These are phyloP conservation scores for Tephrocybe sp. DNA, from an alignment of 768 basidiomycete genomes.

Conservation along the genomic window DNA sequence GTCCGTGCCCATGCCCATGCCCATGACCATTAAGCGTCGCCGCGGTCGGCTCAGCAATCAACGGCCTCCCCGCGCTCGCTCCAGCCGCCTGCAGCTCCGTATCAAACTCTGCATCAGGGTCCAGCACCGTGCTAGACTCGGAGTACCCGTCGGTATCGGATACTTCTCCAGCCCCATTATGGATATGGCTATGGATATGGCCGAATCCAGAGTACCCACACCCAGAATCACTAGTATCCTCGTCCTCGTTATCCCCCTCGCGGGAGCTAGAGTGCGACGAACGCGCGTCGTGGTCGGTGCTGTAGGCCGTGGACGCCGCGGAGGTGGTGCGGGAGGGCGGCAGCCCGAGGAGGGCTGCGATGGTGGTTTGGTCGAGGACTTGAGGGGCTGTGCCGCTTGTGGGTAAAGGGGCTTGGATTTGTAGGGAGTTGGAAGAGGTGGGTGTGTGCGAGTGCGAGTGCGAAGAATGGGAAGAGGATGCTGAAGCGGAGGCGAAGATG, in stretches of 20 bases:
- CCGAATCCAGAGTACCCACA: too few species aligned
- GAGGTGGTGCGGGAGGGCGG: slow-evolving; percentile 40
- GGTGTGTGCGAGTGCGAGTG: slow-evolving; percentile 17
- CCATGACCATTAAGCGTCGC: slow-evolving; percentile 1
- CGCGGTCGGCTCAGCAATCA: slow-evolving; percentile 22
- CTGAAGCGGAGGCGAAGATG: slow-evolving; percentile 71
- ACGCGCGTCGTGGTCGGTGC: slow-evolving; percentile 23
- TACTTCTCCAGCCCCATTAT: slow-evolving; percentile 17
- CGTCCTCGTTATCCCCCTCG: slow-evolving; percentile 60
- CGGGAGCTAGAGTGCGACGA: slow-evolving; percentile 41
- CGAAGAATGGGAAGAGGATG: slow-evolving; percentile 8
- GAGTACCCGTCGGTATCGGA: slow-evolving; percentile 37
- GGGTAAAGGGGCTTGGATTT: slow-evolving; percentile 55
- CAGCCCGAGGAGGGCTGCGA: slow-evolving; percentile 61
- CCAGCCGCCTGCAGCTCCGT: slow-evolving; percentile 26
- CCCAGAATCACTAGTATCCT: slow-evolving; percentile 22
- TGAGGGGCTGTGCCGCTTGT: slow-evolving; percentile 54
- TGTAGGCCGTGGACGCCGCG: slow-evolving; percentile 31
- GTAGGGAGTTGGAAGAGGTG: slow-evolving; percentile 7
- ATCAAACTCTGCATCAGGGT: slow-evolving; percentile 29
- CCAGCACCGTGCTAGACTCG: slow-evolving; percentile 39
- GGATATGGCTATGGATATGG: too few species aligned
- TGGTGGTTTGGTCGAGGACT: slow-evolving; percentile 69
- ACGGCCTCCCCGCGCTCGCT: slow-evolving; percentile 29
- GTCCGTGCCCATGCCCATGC: slow-evolving; percentile 5